Base-by-base conservation (phyloP, 108 stramenopile species). In the Discostella pseudostelligera region DNA sequence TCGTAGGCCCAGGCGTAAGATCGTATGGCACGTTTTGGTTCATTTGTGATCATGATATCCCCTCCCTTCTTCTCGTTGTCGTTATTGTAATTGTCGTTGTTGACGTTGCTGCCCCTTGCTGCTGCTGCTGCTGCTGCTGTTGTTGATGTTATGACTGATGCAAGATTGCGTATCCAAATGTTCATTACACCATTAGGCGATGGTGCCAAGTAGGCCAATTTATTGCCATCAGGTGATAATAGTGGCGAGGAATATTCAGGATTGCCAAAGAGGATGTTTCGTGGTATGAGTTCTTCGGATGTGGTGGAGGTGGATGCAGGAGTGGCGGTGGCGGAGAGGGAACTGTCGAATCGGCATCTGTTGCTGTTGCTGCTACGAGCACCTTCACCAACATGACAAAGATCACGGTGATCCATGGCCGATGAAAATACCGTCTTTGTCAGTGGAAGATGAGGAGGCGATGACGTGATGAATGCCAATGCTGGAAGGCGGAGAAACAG, bases 1-100 rank as follows among this genome's bases (percentile, higher is more conserved):
- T 79, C 76, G 50, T 81, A 70, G 0, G 86, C 86, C 86, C 86
- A 87, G 14, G 58, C 26, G 20, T 69, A 26, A 39, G 54, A 65
- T 21, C 83, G 74, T 47, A 87, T 87, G 22, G 78, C 83, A 37
- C 83, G 81, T 40, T 78, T 81, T 17, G 65, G 74, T 48, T 84
- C 83, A 10, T 80, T 68, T 20, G 83, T 82, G 24, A 87, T 70
- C 56, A 76, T 71, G 9, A 81, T 70, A 39, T 76, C 80, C 28
- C 46, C 16, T 17, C 19, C 0, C 21, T 24, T 0, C 9, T 49
- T 13, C 1, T 25, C 21, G 39, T 39, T 39, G 42, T 56, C 16
- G 28, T 28, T 48, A 19, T 16, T 45, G 57, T 24, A 10, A 19
- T 42, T 22, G 44, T 56, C 44, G 43, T 37, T 39, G 35, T 29